Conservation (phyloP, 441 rosid genomes). For the Populus hybrid region DNA sequence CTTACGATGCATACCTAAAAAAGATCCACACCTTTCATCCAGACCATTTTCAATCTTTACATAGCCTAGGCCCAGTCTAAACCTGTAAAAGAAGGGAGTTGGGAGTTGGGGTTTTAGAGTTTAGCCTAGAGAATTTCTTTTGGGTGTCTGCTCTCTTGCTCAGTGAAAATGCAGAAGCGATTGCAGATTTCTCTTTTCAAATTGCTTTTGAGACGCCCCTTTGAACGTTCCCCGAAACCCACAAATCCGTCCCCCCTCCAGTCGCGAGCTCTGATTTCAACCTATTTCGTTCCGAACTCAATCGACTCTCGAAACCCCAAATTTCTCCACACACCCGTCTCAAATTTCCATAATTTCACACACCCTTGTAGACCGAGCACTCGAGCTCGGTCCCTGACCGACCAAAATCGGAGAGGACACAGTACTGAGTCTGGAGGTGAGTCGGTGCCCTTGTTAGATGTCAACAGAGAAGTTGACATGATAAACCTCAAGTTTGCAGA, state of each 20-base stretch:
- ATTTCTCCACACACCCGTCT: conserved; percentile 4
- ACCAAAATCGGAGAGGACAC: conserved; percentile 19
- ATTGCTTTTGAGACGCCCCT: conserved; percentile 28
- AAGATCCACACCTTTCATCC: not conserved
- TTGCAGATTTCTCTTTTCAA: conserved; percentile 40
- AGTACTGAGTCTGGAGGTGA: conserved; percentile 28
- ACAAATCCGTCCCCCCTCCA: conserved; percentile 14
- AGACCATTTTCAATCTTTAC: not conserved
- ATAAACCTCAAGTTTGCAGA: conserved; percentile 89
- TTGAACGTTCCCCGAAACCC: conserved; percentile 29
- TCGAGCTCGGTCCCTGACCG: not conserved
- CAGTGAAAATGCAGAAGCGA: conserved; percentile 38
- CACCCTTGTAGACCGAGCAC: conserved; percentile 4
- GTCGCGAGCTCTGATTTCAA: conserved; percentile 11
- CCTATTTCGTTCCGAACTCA: conserved; percentile 16
- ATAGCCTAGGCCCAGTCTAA: no score
- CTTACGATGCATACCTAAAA: not conserved
- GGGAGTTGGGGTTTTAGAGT: not conserved
- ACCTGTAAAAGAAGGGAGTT: not conserved
- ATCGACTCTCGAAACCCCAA: not conserved
- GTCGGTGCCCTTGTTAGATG: conserved; percentile 38
- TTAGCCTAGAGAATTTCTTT: not conserved
- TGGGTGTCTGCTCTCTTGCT: not conserved
- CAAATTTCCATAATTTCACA: conserved; percentile 8
- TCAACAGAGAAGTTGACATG: conserved; percentile 67